phyloP scores from a whole-genome alignment of 345 rosid genomes.

The Nasturtium officinale region DNA sequence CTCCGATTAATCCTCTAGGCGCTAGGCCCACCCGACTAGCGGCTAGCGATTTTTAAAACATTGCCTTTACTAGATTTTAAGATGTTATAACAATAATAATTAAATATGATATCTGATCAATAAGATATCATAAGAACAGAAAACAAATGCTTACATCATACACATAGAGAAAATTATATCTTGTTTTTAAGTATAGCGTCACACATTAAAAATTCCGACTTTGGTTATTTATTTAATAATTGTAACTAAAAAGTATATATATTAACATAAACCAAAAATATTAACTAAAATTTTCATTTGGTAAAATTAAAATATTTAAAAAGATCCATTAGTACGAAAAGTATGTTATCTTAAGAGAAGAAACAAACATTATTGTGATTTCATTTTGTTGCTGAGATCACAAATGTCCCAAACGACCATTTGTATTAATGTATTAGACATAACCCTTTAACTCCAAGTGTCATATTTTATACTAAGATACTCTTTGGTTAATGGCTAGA shows the following conservation, averaged over 20 bases:
- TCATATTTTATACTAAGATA: neutral
- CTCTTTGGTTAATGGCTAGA: neutral
- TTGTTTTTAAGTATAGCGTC: neutral
- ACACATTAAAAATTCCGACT: neutral
- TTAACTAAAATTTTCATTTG: neutral
- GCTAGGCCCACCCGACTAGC: too few relatives aligned
- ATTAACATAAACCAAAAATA: neutral
- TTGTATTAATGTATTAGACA: neutral
- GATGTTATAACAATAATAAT: neutral
- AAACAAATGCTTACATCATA: constrained; percentile 5
- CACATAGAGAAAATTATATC: neutral
- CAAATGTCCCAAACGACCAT: neutral
- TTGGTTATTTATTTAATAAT: neutral
- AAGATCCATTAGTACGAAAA: neutral
- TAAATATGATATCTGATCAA: neutral
- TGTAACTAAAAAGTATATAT: neutral
- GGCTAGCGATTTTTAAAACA: too few relatives aligned
- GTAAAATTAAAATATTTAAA: neutral
- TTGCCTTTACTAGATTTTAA: neutral
- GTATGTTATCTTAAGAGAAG: constrained; percentile 10
- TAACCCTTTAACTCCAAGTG: neutral
- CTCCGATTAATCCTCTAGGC: too few relatives aligned
- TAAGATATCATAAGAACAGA: neutral
- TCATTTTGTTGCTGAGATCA: neutral
- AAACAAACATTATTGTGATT: neutral